Base-by-base conservation (phyloP, 495 filamentous ascomycete species). In the Acidomyces sp. region DNA sequence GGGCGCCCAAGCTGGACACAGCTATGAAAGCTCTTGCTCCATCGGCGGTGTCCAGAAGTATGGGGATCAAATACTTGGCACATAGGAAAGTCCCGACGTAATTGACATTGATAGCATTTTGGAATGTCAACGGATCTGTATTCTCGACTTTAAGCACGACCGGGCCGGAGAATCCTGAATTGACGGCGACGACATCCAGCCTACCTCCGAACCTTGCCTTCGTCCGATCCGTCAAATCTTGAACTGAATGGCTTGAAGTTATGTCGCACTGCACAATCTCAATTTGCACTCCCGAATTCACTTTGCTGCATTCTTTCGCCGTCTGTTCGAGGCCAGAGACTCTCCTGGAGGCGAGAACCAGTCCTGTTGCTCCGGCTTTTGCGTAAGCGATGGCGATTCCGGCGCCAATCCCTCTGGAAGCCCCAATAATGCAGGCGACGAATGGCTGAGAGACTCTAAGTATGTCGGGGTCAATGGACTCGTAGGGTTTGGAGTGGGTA, bases 11-110 rank as follows among this genome's bases (percentile, higher is more conserved):
- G 2, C 51, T 59, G 6, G 42, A 26, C 7, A 64, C 55, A 1
- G 46, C 58, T 13, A 64, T 47, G 27, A 64, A 60, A n/a, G 51
- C 49, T 37, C 45, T 60, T n/a, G 45, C 47, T 1, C 50, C 48
- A 2, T 46, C 33, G 5, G 46, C 50, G 11, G 39, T 44, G 11
- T 25, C 37, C 4, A 55, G 35, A 2, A 46, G 43, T 1, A 55
- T 35, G 13, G 54, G 52, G 21, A 55, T 41, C 31, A 52, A 40
- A 33, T 47, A 34, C 15, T 55, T 52, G 3, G 52, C 49, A 29
- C 43, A 29, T 23, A 46, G 39, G 35, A 52, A 57, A 12, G 52
- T 55, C 5, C 54, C 54, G 15, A 49, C 42, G 22, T 54, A 48
- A 40, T 52, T 57, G 34, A 57, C 49, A 28, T 57, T 34, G 28